Conservation (phyloP, 208 protist genomes). For the Trypanosoma platydactyli region DNA sequence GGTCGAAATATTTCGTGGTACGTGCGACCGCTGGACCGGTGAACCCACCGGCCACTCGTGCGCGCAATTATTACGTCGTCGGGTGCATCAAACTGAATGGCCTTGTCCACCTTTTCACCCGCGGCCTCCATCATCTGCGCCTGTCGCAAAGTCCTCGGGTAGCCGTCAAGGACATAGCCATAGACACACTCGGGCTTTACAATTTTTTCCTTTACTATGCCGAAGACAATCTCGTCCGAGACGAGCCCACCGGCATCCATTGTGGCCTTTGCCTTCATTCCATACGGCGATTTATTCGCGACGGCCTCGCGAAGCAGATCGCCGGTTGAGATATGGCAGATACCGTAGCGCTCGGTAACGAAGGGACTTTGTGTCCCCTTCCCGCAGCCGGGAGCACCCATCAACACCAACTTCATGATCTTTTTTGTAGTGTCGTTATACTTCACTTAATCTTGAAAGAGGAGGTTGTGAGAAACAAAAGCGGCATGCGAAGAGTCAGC, state of each 20-base stretch:
- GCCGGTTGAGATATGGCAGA: slow-evolving; percentile 94
- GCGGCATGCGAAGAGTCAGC: not conserved
- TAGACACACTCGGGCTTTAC: slow-evolving; percentile 77
- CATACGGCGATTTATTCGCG: slow-evolving; percentile 62
- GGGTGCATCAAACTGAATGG: slow-evolving; percentile 89
- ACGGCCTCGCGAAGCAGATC: slow-evolving; percentile 92
- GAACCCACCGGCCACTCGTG: slow-evolving; percentile 91
- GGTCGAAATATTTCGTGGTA: slow-evolving; percentile 94
- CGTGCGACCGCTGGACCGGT: slow-evolving; percentile 89
- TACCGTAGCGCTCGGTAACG: slow-evolving; percentile 88
- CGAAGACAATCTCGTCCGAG: slow-evolving; percentile 91
- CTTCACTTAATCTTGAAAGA: slow-evolving; percentile 4
- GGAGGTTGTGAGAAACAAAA: slow-evolving; percentile 4
- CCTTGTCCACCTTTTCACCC: slow-evolving; percentile 78
- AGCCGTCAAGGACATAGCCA: slow-evolving; percentile 95
- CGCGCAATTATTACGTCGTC: slow-evolving; percentile 92
- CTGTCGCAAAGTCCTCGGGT: slow-evolving; percentile 93
- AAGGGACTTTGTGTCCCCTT: slow-evolving; percentile 94
- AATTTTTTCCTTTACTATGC: slow-evolving; percentile 90
- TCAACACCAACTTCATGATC: slow-evolving; percentile 87
- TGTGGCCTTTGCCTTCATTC: slow-evolving; percentile 57
- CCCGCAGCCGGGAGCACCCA: slow-evolving; percentile 90
- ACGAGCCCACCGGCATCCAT: slow-evolving; percentile 88
- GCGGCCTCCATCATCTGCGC: slow-evolving; percentile 89
- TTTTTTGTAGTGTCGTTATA: not conserved